Base-by-base conservation (phyloP, 2,329 filamentous ascomycete species). In the Plenodomus lindquistii region DNA sequence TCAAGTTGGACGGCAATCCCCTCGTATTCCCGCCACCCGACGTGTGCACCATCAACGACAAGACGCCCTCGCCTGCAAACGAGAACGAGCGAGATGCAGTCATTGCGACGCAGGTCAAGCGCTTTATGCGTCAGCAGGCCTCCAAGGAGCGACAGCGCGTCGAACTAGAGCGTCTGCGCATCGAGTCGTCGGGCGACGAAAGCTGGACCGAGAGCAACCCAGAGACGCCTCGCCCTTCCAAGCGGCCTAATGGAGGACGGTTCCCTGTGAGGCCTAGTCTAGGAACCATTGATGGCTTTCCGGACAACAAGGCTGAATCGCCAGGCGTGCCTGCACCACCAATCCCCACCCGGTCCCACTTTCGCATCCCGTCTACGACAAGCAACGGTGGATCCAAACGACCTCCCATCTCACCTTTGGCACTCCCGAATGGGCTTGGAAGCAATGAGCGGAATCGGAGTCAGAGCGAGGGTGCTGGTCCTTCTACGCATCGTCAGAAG, bases 1-100 rank as follows among this genome's bases (percentile, higher is more conserved):
- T 97, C 47, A 96, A 96, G 71, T 84, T 97, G 29, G 88, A 93
- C 48, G 91, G 91, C 38, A 97, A 97, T 61, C 89, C 89, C 8
- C 82, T 97, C 49, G 83, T 81, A 49, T 93, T 93, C 61, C 91
- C 91, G 3, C 87, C 78, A 6, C 68, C 69, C 2, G 75, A 79
- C 8, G 69, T 75, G 24, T 74, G 69, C 60, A 69, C 69, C 27
- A 71, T 78, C 54, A 66, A 62, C 41, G 70, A 72, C 54, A 71
- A 71, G 45, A 60, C 67, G 2, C 69, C 71, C 10, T 76, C 77
- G 29, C 74, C 77, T 16, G 75, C 80, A 60, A 79, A 78, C 20
- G 82, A 84, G 42, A 82, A 82, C 51, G 82, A 85, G 67, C 80
- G 80, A 60, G 83, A 85, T 62, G 79, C 79, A 22, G 77, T 81